Percentiles rank a stretch among this genome's conserved stretches.
Evolutionary conservation across 805 yeast species (phyloP).

Genomic region (Myxozyma monticola): DNA sequence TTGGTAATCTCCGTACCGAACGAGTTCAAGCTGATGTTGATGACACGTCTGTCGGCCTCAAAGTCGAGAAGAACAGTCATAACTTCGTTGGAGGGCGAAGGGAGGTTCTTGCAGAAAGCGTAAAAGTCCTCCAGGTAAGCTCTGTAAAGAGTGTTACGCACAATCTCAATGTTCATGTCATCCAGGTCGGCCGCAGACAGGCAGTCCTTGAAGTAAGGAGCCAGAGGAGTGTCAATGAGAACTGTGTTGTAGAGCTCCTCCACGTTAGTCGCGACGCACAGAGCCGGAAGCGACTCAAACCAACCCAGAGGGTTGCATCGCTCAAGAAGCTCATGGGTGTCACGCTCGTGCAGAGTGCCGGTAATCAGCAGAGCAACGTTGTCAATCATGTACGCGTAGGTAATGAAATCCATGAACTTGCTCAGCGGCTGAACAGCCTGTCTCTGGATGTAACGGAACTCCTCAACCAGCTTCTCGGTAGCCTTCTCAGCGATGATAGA

Average conservation of each 20-base stretch:
- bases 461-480: slow-evolving; percentile 69
- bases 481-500: slow-evolving; percentile 81
- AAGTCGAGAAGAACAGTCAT: slow-evolving; percentile 77
- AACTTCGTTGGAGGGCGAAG: slow-evolving; percentile 75
- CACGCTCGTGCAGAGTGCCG: slow-evolving; percentile 94
- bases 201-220: slow-evolving; percentile 92
- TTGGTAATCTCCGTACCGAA: slow-evolving; percentile 76
- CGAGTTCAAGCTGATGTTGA: slow-evolving; percentile 88
- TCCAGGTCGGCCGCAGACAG: slow-evolving; percentile 78
- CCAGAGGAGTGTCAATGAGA: slow-evolving; percentile 93
- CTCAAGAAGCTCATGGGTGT: slow-evolving; percentile 78
- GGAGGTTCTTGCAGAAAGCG: slow-evolving; percentile 63
- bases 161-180: slow-evolving; percentile 91
- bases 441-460: slow-evolving; percentile 79
- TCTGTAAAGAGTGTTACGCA: slow-evolving; percentile 86
- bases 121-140: slow-evolving; percentile 90
- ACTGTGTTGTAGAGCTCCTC: slow-evolving; percentile 92
- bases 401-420: slow-evolving; percentile 85
- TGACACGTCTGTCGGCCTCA: slow-evolving; percentile 93
- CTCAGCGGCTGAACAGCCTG: slow-evolving; percentile 81
- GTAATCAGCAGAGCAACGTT: slow-evolving; percentile 94
- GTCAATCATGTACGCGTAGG: slow-evolving; percentile 98
- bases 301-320: slow-evolving; percentile 97
- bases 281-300: slow-evolving; percentile 96
- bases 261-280: slow-evolving; percentile 90